Evolutionary conservation across 495 filamentous ascomycete species (phyloP).

Genomic region (Hyphodiscus hymeniophilus): DNA sequence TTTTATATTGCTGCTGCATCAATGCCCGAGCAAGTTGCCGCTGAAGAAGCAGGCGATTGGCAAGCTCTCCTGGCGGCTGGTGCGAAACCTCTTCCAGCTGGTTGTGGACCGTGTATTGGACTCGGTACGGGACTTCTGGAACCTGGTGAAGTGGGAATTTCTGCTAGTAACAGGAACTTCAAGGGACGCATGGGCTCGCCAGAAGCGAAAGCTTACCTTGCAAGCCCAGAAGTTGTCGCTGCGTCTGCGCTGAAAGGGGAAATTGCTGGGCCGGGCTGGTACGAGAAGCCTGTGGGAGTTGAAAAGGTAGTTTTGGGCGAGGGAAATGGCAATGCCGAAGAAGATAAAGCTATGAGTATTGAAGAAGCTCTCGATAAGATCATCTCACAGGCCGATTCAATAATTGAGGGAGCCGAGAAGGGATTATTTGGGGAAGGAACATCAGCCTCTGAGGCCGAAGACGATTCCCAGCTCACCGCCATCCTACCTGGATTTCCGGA

Average conservation of each 20-base stretch:
- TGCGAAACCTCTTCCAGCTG: slow-evolving; percentile 63
- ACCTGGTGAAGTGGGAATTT: slow-evolving; percentile 82
- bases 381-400: slow-evolving; percentile 54
- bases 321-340: slow-evolving; percentile 54
- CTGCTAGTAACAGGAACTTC: slow-evolving; percentile 85
- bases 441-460: slow-evolving; percentile 14
- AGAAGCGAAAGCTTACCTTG: slow-evolving; percentile 81
- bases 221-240: slow-evolving; percentile 85
- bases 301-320: slow-evolving; percentile 61
- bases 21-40: slow-evolving; percentile 63
- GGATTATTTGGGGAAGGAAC: slow-evolving; percentile 24
- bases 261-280: slow-evolving; percentile 76
- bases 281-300: slow-evolving; percentile 58
- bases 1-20: slow-evolving; percentile 94
- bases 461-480: slow-evolving; percentile 38
- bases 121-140: slow-evolving; percentile 79
- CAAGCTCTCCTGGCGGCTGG: slow-evolving; percentile 75
- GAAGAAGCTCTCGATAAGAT: slow-evolving; percentile 63
- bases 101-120: slow-evolving; percentile 89
- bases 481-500: slow-evolving; percentile 66
- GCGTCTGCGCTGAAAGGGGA: slow-evolving; percentile 74
- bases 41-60: slow-evolving; percentile 84
- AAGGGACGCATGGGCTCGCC: slow-evolving; percentile 83
- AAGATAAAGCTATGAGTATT: slow-evolving; percentile 52
- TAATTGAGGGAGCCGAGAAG: slow-evolving; percentile 46